Base-by-base conservation (phyloP, 2,329 filamentous ascomycete species). In the Fusarium sp. region DNA sequence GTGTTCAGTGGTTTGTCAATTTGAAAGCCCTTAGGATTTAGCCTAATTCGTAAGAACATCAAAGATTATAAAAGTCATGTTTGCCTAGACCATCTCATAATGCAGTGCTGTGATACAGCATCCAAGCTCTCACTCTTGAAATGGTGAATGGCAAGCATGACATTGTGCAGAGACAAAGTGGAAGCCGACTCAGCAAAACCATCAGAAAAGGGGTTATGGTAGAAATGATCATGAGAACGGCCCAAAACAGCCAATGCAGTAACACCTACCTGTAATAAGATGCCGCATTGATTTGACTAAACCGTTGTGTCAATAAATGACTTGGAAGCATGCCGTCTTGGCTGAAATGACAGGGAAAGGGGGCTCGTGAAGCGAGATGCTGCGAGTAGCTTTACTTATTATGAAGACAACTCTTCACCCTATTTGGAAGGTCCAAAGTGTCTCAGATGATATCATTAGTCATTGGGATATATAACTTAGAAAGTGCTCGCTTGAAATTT, bases 301-400 rank as follows among this genome's bases (percentile, higher is more conserved):
- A 27, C 8, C 19, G 11, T 13, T 4, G 32, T 19, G 58, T 46
- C 17, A 17, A 48, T 22, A 17, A 56, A 37, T 56, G 46, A n/a
- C 32, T 40, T n/a, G 55, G 35, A 22, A 62, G 47, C 10, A 56
- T 49, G 23, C 37, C 54, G 20, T 65, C 47, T 30, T 61, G 51
- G n/a, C 45, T 44, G 17, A 30, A 13, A 30, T 30, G 27, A 10
- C 9, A 30, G 27, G 4, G 27, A 58, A 41, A 52, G 61, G 53
- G 35, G 67, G 62, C 8, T 40, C 30, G 48, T 56, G 50, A 35
- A 65, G 30, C 7, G 46, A 57, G 46, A 54, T 46, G 15, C 30
- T 32, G 15, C 33, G 46, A 37, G n/a, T 19, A 20, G 23, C 41
- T 22, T 40, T 33, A 13, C 50, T 30, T 20, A 56, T 25, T 54